These are phyloP conservation scores for Psilocybe subaeruginosa DNA, from an alignment of 768 basidiomycete genomes.

Conservation along the genomic window DNA sequence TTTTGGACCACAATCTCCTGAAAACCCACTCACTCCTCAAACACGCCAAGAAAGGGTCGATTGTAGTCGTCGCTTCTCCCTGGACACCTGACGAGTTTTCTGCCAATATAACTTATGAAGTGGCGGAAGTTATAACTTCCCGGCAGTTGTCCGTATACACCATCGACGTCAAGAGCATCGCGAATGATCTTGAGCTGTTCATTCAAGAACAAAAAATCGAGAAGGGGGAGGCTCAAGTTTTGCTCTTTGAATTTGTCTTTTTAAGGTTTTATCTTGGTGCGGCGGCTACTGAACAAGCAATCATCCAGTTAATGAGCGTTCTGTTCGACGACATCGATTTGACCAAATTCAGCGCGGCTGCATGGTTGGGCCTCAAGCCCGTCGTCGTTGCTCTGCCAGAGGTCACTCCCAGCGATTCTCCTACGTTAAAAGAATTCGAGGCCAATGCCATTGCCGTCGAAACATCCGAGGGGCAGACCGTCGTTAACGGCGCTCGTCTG, in stretches of 20 bases:
- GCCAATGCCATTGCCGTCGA: slow-evolving; percentile 79
- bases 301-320: slow-evolving; percentile 50
- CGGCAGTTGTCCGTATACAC: slow-evolving; percentile 61
- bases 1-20: slow-evolving; percentile 78
- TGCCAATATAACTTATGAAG: slow-evolving; percentile 61
- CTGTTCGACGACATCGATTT: slow-evolving; percentile 51
- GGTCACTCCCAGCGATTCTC: slow-evolving; percentile 16
- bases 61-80: slow-evolving; percentile 72
- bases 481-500: slow-evolving; percentile 62
- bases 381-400: slow-evolving; percentile 36
- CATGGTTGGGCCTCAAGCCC: slow-evolving; percentile 73
- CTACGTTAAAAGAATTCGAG: slow-evolving; percentile 58
- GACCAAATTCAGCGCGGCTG: slow-evolving; percentile 52
- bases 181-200: slow-evolving; percentile 37
- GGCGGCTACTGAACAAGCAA: slow-evolving; percentile 53
- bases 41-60: slow-evolving; percentile 65
- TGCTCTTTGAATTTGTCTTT: slow-evolving; percentile 79
- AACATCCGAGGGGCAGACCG: slow-evolving; percentile 54
- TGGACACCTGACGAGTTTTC: slow-evolving; percentile 80
- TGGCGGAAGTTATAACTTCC: slow-evolving; percentile 47
- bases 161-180: slow-evolving; percentile 60
- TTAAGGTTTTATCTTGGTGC: slow-evolving; percentile 80
- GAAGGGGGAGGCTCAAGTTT: slow-evolving; percentile 42
- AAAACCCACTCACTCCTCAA: slow-evolving; percentile 77
- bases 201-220: slow-evolving; percentile 37